Conservation (phyloP, 2,329 filamentous ascomycete genomes). For the Pseudonectria buxi region DNA sequence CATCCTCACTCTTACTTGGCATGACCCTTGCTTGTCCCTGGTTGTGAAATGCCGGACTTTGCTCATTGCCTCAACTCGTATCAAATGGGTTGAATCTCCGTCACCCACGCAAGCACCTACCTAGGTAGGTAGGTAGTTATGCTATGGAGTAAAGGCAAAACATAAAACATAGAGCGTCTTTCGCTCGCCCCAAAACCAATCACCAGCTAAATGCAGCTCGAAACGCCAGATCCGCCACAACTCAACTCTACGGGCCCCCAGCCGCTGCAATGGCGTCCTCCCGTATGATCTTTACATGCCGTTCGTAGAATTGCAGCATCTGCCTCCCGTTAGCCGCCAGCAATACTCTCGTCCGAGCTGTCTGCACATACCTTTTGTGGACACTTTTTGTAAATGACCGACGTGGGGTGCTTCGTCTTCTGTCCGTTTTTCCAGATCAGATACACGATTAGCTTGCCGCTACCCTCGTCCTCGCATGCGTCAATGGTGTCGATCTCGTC, state of each 20-base stretch:
- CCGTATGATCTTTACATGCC: conserved; percentile 48
- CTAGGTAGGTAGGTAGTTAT: no score
- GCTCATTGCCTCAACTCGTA: no score
- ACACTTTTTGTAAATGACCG: conserved; percentile 65
- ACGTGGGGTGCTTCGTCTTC: conserved; percentile 67
- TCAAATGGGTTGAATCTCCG: no score
- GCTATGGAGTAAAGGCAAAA: no score
- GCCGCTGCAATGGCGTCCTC: conserved; percentile 22
- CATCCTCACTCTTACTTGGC: no score
- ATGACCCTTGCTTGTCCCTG: no score
- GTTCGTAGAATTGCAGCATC: conserved; percentile 56
- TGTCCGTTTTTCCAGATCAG: conserved; percentile 66
- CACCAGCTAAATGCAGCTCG: background rate
- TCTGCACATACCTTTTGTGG: conserved; percentile 60
- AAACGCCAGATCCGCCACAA: background rate
- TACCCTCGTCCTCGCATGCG: conserved; percentile 60
- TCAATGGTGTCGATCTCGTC: conserved; percentile 64
- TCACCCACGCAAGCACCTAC: no score
- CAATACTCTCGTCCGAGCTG: no score
- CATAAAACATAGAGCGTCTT: no score
- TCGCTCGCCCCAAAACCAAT: no score
- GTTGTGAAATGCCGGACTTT: no score
- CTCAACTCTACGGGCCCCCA: conserved; percentile 12
- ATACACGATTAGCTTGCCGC: conserved; percentile 57
- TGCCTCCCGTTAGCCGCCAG: conserved; percentile 19